A percentile compares a stretch with the other conserved stretches of the same genome.
These are phyloP conservation scores for Arthrobotrys entomopaga DNA, from an alignment of 2,329 filamentous ascomycete genomes.

Conservation along the genomic window DNA sequence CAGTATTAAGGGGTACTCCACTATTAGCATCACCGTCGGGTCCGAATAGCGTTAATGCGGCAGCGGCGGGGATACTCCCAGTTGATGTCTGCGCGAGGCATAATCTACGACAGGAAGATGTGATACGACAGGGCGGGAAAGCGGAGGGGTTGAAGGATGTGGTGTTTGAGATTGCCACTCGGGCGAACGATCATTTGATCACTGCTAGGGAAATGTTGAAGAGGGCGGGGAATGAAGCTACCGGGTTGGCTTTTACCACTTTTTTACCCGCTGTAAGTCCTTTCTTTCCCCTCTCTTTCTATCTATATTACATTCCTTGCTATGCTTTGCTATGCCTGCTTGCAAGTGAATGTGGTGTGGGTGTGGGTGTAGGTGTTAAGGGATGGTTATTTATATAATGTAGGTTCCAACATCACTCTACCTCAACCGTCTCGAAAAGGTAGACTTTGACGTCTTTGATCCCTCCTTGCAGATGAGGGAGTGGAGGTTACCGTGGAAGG, in stretches of 20 bases:
- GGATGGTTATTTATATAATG: conserved; percentile 61
- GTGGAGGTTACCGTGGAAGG: conserved; percentile 87
- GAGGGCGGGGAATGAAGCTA: conserved; percentile 79
- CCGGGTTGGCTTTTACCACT: conserved; percentile 68
- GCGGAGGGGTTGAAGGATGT: conserved; percentile 86
- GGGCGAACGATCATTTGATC: conserved; percentile 94
- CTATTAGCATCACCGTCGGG: conserved; percentile 79
- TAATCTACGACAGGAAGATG: conserved; percentile 85
- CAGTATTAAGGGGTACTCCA: conserved; percentile 86
- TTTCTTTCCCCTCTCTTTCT: conserved; percentile 60
- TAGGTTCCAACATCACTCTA: conserved; percentile 85
- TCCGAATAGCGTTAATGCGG: conserved; percentile 6
- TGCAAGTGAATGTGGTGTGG: too few relatives aligned
- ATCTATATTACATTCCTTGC: conserved; percentile 67
- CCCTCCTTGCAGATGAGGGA: conserved; percentile 71
- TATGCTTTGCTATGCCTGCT: too few relatives aligned
- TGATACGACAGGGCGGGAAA: conserved; percentile 77
- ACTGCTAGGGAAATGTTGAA: conserved; percentile 91
- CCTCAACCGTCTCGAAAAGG: conserved; percentile 78
- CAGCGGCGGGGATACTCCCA: conserved; percentile 78
- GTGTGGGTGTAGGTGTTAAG: too few relatives aligned
- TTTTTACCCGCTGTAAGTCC: conserved; percentile 65
- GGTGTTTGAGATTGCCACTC: conserved; percentile 88
- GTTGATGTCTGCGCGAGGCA: conserved; percentile 87
- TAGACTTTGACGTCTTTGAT: conserved; percentile 84